Percentiles rank a stretch among this genome's conserved stretches.
Conservation (phyloP, 1,139 yeast species). For the Schwanniomyces etchellsii region DNA sequence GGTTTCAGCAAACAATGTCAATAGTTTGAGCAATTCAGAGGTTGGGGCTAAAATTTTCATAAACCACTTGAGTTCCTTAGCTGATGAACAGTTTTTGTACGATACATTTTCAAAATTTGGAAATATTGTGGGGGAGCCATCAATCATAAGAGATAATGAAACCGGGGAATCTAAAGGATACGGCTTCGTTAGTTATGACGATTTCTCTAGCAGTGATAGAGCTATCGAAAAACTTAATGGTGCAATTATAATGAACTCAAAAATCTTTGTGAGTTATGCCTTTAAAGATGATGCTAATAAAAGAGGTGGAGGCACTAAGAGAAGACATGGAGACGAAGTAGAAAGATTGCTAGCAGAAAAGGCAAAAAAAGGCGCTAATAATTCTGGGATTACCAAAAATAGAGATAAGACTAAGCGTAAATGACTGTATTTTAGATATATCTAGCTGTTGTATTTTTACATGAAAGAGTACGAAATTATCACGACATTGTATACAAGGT, state of each 20-base stretch:
- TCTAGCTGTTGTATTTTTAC: too few species aligned
- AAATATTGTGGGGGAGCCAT: slow-evolving; percentile 45
- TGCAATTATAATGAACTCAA: slow-evolving; percentile 62
- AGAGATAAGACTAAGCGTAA: too few species aligned
- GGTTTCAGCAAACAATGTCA: slow-evolving; percentile 6
- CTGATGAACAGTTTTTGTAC: slow-evolving; percentile 53
- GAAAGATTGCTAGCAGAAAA: slow-evolving; percentile 71
- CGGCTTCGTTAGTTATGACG: slow-evolving; percentile 58
- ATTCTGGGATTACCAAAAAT: too few species aligned
- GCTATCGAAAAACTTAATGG: slow-evolving; percentile 72
- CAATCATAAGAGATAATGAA: slow-evolving; percentile 45
- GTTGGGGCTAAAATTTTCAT: slow-evolving; percentile 76
- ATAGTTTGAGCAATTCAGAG: slow-evolving; percentile 21
- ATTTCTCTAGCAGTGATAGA: slow-evolving; percentile 63
- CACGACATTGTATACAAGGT: too few species aligned
- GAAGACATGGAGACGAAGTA: slow-evolving; percentile 72
- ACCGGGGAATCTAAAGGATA: slow-evolving; percentile 53
- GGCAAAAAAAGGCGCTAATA: slow-evolving; percentile 34
- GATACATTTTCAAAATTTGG: slow-evolving; percentile 75
- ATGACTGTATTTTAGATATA: too few species aligned
- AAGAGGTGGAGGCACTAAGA: slow-evolving; percentile 27
- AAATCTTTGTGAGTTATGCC: slow-evolving; percentile 63
- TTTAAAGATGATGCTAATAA: slow-evolving; percentile 50
- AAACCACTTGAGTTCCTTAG: slow-evolving; percentile 65
- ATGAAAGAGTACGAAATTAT: too few species aligned